Base-by-base conservation (phyloP, 129 eudicot genomes). In the Deinandra increscens region DNA sequence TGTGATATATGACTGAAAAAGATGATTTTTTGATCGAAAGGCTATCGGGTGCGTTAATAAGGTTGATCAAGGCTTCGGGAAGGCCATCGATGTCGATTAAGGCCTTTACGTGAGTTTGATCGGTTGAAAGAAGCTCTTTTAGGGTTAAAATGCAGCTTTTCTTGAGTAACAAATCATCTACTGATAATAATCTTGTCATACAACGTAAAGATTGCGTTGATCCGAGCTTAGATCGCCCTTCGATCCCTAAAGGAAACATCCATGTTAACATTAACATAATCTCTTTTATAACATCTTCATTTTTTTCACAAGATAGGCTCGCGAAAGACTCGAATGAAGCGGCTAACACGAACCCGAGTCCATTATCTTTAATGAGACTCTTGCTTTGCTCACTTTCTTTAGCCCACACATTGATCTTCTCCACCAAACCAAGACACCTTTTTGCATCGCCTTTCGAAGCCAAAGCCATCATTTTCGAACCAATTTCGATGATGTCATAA, bases 371-470 rank as follows among this genome's bases (percentile, higher is more conserved):
- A 17, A 90, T 81, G 48, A 83, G 81, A 0, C 18, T 79, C 63
- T 75, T 85, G 74, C 90, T 94, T 0, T 88, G 81, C 12, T 94
- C 99, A 20, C 92, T 85, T 41, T 89, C 99, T 43, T 73, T 87
- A 14, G 88, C 95, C 81, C 79, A 74, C 33, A 14, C 56, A 60
- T 77, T 81, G 46, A 89, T 58, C 70, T 79, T 87, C 41, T 33
- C 74, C 13, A 90, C 82, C 81, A 85, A 58, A 23, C 78, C 91
- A 2, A 13, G 74, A 62, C 81, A 88, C 72, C 70, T 84, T 12
- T 60, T 51, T 8, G n/a, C 83, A 49, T 83, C 91, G 12, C 76
- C 76, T n/a, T 19, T 11, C 5, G 68, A 50, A 43, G 80, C 68
- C 0, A 81, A 34, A 3, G 6, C 63, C 49, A 5, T 34, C 18